These are phyloP conservation scores for Fusarium guadeloupense DNA, from an alignment of 2,329 filamentous ascomycete species.

Conservation along the genomic window DNA sequence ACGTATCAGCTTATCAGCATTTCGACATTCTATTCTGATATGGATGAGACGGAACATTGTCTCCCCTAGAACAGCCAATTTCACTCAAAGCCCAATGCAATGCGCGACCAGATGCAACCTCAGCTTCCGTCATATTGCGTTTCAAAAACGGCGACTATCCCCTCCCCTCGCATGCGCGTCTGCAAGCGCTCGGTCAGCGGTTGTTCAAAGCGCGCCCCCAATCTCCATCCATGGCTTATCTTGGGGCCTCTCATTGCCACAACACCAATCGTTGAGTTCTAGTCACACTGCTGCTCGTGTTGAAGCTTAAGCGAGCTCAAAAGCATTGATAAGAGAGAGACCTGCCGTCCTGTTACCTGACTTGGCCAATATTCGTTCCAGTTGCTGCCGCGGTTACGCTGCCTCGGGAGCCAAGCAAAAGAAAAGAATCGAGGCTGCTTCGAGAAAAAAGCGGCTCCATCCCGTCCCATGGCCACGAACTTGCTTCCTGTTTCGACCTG, in stretches of 20 bases:
- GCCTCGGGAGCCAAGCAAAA: constrained; percentile 35
- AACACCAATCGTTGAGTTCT: constrained; percentile 10
- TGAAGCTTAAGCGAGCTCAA: not conserved
- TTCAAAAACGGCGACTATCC: constrained; percentile 12
- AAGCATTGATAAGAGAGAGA: constrained; percentile 33
- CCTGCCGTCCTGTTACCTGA: constrained; percentile 19
- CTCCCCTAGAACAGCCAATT: constrained; percentile 1
- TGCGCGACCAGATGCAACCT: constrained; percentile 1
- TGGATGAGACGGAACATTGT: constrained; percentile 8
- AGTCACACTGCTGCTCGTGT: not conserved
- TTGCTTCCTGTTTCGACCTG: constrained; percentile 32
- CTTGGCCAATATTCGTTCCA: constrained; percentile 18
- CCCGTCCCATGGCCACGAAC: constrained; percentile 17
- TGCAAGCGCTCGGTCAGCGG: constrained; percentile 18
- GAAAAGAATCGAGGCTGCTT: constrained; percentile 20
- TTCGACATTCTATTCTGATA: not conserved
- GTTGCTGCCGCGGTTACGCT: constrained; percentile 32
- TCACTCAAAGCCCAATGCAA: constrained; percentile 6
- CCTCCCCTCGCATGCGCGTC: constrained; percentile 16
- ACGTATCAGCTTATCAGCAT: constrained; percentile 14
- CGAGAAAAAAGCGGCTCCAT: constrained; percentile 35
- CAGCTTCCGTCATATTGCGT: constrained; percentile 30
- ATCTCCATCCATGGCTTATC: constrained; percentile 26
- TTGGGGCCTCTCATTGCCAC: constrained; percentile 6
- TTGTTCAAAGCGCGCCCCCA: constrained; percentile 17